Percentiles rank a stretch among this genome's conserved stretches.
These are phyloP conservation scores for Penicillium bialowiezense DNA, from an alignment of 495 filamentous ascomycete genomes.

Conservation along the genomic window DNA sequence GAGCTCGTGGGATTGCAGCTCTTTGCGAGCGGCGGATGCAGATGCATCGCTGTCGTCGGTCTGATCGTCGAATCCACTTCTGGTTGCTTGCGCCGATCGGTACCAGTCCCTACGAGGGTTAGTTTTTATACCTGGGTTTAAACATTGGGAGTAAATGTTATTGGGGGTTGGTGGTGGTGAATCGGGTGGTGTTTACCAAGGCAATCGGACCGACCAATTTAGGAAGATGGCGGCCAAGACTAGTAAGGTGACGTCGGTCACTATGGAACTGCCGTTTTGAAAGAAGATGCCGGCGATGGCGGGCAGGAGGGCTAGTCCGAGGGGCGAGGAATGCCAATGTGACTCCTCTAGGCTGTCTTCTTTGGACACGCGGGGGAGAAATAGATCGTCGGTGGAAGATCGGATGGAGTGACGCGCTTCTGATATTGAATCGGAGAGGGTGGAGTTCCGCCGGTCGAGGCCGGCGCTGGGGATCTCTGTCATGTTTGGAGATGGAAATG, in stretches of 20 bases:
- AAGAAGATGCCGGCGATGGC: conserved; percentile 83
- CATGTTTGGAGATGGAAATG: conserved; percentile 12
- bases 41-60: conserved; percentile 19
- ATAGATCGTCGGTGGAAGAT: conserved; percentile 68
- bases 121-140: conserved; percentile 2
- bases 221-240: conserved; percentile 78
- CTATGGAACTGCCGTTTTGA: conserved; percentile 73
- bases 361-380: conserved; percentile 56
- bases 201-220: conserved; percentile 88
- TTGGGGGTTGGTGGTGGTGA: too few species aligned
- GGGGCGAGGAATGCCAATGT: conserved; percentile 72
- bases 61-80: conserved; percentile 42
- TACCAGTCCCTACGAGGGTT: conserved; percentile 75
- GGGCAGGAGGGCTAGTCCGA: conserved; percentile 80
- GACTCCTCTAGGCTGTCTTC: conserved; percentile 47
- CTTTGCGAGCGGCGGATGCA: conserved; percentile 42
- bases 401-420: conserved; percentile 66
- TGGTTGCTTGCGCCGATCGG: conserved; percentile 67
- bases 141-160: too few species aligned
- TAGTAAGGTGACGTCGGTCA: conserved; percentile 82
- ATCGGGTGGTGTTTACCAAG: too few species aligned
- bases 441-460: conserved; percentile 59
- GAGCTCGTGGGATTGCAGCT: conserved; percentile 73
- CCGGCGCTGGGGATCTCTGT: too few species aligned
- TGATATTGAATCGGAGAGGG: conserved; percentile 67